Base-by-base conservation (phyloP, 371 early-diverging fungal genomes). In the Haplosporangium sp. region DNA sequence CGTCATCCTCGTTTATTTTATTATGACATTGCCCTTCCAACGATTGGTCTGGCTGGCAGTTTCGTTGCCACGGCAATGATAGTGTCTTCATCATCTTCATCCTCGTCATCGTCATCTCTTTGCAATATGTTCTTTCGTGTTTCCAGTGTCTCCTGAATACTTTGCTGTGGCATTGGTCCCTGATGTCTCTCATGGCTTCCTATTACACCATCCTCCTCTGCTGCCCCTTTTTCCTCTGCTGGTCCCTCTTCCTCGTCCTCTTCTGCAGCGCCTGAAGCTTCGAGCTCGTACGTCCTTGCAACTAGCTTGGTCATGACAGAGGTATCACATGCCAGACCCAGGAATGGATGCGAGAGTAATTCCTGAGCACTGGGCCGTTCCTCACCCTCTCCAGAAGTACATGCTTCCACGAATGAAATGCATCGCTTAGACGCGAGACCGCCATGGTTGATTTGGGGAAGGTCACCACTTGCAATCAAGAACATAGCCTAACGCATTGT, bases 391-490 rank as follows among this genome's bases (percentile, higher is more conserved):
- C 81, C 80, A 42, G 69, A 55, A 18, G 86, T 84, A 57, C 89
- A 89, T 41, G 73, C 81, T 5, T 64, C 65, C 4, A 89, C 60
- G 62, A 91, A 91, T 23, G 87, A 85, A 43, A 85, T 84, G 37
- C 89, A 85, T 36, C 80, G 63, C 47, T 82, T 80, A 13, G 88
- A 88, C 74, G 86, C 87, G 16, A 71, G 70, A 38, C 85, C 87
- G 8, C 85, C 83, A 18, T 89, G 81, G 40, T 82, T 80, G 47
- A 89, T 67, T n/a, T 83, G 48, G 18, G 91, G 91, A 40, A 87
- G 61, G 11, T 88, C 91, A 68, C 86, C 86, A 18, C 88, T 87
- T 0, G 89, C 91, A 74, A 91, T 89, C 55, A 89, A 73, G 66
- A 88, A 89, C 51, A 91, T 81, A 48, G 91, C 90, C 87, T 89